Evolutionary conservation across 2,329 filamentous ascomycete species (phyloP), one percentile per base, ranked within the genome.

Genomic region (Xylaria sp.): DNA sequence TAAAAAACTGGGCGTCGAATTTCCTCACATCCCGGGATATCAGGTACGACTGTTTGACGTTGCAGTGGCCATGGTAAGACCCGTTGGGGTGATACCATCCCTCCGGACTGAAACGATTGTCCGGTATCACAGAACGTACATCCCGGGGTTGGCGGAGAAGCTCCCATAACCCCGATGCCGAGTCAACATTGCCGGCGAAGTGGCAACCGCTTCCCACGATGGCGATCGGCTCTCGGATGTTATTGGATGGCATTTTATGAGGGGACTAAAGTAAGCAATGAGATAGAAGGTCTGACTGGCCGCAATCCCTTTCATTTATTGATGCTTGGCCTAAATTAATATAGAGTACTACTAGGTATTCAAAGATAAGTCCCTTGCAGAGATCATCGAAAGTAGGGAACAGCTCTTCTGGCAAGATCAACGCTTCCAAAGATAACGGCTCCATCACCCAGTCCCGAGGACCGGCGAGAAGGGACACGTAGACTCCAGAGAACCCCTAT

Each of bases 81-180:
- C 76, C 77, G 57, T 80, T 77, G 1, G 76, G 77, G 61, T 81
- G 79, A 61, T 79, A 76, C 71, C 78, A 80, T 11, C 75, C 76
- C 9, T 71, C 72, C n/a, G 72, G 71, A 66, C 73, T 78, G 73
- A 81, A 81, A 1, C 79, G 72, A 51, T 77, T 73, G 9, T 68
- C 53, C 0, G 80, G 79, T 1, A 81, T 73, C 58, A 75, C 66
- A 23, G 36, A 33, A 38, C 51, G 46, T 36, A 71, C 13, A 62
- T 69, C 63, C 4, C n/a, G 57, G 26, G 70, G 72, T 15, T 42
- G 58, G 1, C 51, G 17, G 2, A 73, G 64, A 4, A 73, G 57
- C 17, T 63, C 49, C 72, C 72, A 74, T 11, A 74, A 51, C n/a
- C 51, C 56, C 2, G 71, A 72, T 17, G 68, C 68, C 3, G 66